Evolutionary conservation across 164 flowering plant species (phyloP).

Genomic region (Stephania cephalantha): DNA sequence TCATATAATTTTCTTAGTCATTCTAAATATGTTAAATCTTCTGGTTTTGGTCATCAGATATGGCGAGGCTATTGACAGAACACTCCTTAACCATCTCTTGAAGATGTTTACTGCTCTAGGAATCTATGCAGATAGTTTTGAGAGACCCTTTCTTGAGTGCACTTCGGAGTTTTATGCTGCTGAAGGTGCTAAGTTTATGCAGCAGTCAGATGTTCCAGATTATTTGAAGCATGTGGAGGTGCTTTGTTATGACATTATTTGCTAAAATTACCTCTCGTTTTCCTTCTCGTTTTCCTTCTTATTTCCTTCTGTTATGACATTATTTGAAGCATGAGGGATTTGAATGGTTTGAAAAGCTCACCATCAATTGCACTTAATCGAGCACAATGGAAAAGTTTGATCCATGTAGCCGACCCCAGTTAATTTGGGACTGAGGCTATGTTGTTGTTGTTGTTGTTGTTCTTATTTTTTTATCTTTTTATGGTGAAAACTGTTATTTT

Average conservation of each 20-base stretch:
- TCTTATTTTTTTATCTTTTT: background rate
- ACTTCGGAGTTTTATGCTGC: constrained; percentile 96
- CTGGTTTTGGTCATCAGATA: constrained; percentile 42
- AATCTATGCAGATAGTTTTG: constrained; percentile 91
- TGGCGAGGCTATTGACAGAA: constrained; percentile 91
- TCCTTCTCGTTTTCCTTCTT: too few relatives aligned
- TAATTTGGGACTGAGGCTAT: too few relatives aligned
- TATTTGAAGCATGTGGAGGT: constrained; percentile 99
- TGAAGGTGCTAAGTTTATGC: constrained; percentile 96
- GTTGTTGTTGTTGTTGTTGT: too few relatives aligned
- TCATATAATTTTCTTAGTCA: background rate
- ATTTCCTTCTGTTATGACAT: too few relatives aligned
- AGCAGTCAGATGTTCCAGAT: constrained; percentile 93
- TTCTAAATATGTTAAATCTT: constrained; percentile 9
- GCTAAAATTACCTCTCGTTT: background rate
- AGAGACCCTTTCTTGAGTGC: constrained; percentile 89
- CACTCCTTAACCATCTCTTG: constrained; percentile 87
- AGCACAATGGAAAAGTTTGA: too few relatives aligned
- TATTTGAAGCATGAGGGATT: too few relatives aligned
- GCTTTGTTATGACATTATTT: constrained; percentile 14
- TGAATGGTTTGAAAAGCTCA: too few relatives aligned
- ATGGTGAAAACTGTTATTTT: background rate
- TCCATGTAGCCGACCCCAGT: too few relatives aligned
- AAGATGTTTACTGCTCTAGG: constrained; percentile 98
- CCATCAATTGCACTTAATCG: too few relatives aligned